Evolutionary conservation across 1,284 basidiomycete species (phyloP), one percentile per base, ranked within the genome.

Genomic region (Kalmanozyma brasiliensis): DNA sequence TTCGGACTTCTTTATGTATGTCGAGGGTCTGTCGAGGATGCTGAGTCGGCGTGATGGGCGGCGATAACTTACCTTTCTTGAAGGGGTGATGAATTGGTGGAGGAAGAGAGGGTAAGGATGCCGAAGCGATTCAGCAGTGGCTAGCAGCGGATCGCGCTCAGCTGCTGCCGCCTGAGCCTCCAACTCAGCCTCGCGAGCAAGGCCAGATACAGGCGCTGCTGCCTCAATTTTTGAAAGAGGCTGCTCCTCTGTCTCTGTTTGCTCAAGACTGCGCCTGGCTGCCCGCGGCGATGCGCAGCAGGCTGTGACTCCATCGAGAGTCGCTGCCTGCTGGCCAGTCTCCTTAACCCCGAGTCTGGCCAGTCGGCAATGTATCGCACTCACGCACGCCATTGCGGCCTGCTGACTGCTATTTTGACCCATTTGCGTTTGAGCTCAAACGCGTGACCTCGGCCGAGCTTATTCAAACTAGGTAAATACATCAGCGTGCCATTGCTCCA

Each of bases 1-100:
- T 3, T 23, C 19, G 37, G 17, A 37, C 32, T 34, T 23, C 16
- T 30, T n/a, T 37, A 29, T 49, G 43, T 29, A 22, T 42, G 32
- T 51, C 17, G 30, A 36, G 43, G 36, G 24, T 20, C 30, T 22
- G 46, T 33, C 29, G 17, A 45, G 29, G 53, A 43, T 57, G 47
- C 35, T 55, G 59, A 49, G 41, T 51, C 24, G 30, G 44, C 44
- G 33, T 41, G 14, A 13, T 22, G 32, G 49, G 32, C 52, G 49
- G 53, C 49, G 49, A 62, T 56, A 63, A 69, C 66, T 69, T 69
- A 69, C 66, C 66, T 64, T 63, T 69, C 66, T 63, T 69, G 66
- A 64, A 47, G 66, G 65, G 65, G 42, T 59, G 66, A 63, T 69
- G 59, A 62, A 51, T 69, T 47, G 56, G 60, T 63, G 66, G 65